phyloP scores from a whole-genome alignment of 495 filamentous ascomycete genomes.

The Lophiostoma macrostomum region DNA sequence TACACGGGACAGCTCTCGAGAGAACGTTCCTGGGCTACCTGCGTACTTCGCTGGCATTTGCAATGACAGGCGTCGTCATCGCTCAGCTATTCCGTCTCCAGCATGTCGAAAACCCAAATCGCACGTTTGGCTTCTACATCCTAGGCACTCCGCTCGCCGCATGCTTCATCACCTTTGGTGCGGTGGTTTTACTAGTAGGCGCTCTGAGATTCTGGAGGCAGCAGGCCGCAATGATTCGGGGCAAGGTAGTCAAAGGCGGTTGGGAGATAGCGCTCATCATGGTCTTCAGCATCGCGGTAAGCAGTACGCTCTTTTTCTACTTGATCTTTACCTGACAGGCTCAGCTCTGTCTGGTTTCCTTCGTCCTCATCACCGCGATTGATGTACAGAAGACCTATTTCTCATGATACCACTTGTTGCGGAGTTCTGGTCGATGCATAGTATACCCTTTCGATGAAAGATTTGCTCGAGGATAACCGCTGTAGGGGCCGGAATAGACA shows the following conservation, averaged over 20 bases:
- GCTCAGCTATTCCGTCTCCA: conserved; percentile 72
- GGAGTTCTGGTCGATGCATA: neutral
- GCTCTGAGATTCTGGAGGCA: conserved; percentile 66
- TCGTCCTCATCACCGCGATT: conserved; percentile 22
- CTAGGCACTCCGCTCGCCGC: conserved; percentile 65
- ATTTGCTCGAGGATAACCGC: neutral
- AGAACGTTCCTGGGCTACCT: conserved; percentile 77
- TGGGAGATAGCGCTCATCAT: conserved; percentile 63
- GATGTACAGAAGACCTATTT: conserved; percentile 23
- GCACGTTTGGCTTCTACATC: conserved; percentile 55
- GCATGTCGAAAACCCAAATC: conserved; percentile 42
- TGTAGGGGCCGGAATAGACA: no score
- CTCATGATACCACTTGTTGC: neutral
- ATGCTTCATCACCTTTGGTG: conserved; percentile 56
- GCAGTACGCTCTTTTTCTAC: conserved; percentile 35
- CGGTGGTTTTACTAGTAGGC: conserved; percentile 57
- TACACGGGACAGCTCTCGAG: conserved; percentile 61
- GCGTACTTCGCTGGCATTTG: conserved; percentile 65
- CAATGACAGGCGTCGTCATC: conserved; percentile 63
- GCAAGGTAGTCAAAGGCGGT: conserved; percentile 63
- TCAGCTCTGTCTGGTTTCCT: conserved; percentile 24
- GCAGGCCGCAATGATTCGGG: conserved; percentile 63
- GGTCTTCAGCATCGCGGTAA: conserved; percentile 49
- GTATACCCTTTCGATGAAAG: no score
- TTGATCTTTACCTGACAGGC: conserved; percentile 8